These are phyloP conservation scores for Rhodomyrtus psidioides DNA, from an alignment of 441 rosid species.

Conservation along the genomic window DNA sequence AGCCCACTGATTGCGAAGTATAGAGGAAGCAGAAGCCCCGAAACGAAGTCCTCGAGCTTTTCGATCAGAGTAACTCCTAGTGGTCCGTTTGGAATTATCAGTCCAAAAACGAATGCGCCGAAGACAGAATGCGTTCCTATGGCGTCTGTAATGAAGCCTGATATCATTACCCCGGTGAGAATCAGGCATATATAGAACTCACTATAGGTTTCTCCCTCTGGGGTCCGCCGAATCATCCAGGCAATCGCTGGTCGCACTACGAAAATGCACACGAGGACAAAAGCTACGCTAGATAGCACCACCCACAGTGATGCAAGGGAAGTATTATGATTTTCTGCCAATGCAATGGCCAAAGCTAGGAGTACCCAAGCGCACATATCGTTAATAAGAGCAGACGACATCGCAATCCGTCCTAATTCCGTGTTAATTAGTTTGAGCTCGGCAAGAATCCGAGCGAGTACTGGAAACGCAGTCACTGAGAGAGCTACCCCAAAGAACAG, in stretches of 20 bases:
- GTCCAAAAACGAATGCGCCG: conserved; percentile 92
- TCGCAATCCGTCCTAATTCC: conserved; percentile 73
- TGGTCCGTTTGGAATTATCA: conserved; percentile 86
- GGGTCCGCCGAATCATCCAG: conserved; percentile 70
- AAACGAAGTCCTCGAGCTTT: conserved; percentile 88
- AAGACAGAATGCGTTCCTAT: conserved; percentile 94
- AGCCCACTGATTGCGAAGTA: conserved; percentile 94
- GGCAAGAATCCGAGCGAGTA: conserved; percentile 80
- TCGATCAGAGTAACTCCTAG: conserved; percentile 82
- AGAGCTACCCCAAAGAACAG: conserved; percentile 90
- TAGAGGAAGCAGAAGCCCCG: conserved; percentile 85
- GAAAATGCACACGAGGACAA: conserved; percentile 44
- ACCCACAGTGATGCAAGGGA: conserved; percentile 72
- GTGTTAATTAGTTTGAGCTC: conserved; percentile 87
- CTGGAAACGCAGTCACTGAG: conserved; percentile 93
- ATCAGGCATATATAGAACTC: conserved; percentile 80
- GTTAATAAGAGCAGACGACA: conserved; percentile 89
- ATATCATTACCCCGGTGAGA: conserved; percentile 91
- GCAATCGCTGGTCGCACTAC: conserved; percentile 54
- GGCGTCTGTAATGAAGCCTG: conserved; percentile 88
- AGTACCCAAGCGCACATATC: conserved; percentile 93
- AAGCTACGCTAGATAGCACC: conserved; percentile 46
- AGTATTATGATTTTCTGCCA: conserved; percentile 51
- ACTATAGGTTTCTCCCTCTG: conserved; percentile 81
- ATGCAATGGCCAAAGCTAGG: conserved; percentile 69